These are phyloP conservation scores for Mikania micrantha DNA, from an alignment of 129 eudicot species.

Conservation along the genomic window DNA sequence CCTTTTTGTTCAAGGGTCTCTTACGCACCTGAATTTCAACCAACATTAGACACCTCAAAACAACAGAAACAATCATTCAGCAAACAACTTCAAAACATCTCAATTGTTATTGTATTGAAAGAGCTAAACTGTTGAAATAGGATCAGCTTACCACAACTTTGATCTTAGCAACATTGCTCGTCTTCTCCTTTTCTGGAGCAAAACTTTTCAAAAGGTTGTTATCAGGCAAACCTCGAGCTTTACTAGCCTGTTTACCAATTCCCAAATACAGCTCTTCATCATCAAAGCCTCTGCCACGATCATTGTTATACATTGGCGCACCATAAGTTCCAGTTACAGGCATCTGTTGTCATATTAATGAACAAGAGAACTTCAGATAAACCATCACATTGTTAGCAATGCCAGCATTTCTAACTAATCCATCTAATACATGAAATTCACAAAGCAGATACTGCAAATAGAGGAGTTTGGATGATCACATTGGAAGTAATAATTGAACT, in stretches of 20 bases:
- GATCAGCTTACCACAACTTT: constrained; percentile 86
- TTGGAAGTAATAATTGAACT: not conserved
- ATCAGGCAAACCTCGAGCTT: constrained; percentile 68
- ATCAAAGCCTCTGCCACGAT: constrained; percentile 72
- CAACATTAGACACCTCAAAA: constrained; percentile 6
- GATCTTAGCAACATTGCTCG: constrained; percentile 86
- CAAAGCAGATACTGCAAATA: not conserved
- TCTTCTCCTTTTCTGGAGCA: constrained; percentile 74
- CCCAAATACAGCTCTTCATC: constrained; percentile 62
- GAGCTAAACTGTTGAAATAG: not conserved
- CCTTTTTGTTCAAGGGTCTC: constrained; percentile 93
- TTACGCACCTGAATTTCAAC: constrained; percentile 74
- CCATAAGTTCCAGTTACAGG: constrained; percentile 46
- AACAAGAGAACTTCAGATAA: not conserved
- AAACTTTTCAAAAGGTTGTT: constrained; percentile 54
- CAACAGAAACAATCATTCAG: not conserved
- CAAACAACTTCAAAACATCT: not conserved
- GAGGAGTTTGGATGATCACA: not conserved
- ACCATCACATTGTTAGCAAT: not conserved
- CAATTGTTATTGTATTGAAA: not conserved
- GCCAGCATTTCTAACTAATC: not conserved
- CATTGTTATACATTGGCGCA: constrained; percentile 45
- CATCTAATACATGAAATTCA: not conserved
- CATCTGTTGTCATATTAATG: constrained; percentile 36
- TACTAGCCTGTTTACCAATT: constrained; percentile 53